Percentiles rank a stretch among this genome's conserved stretches.
Conservation (phyloP, 345 rosid genomes). For the Adansonia digitata region DNA sequence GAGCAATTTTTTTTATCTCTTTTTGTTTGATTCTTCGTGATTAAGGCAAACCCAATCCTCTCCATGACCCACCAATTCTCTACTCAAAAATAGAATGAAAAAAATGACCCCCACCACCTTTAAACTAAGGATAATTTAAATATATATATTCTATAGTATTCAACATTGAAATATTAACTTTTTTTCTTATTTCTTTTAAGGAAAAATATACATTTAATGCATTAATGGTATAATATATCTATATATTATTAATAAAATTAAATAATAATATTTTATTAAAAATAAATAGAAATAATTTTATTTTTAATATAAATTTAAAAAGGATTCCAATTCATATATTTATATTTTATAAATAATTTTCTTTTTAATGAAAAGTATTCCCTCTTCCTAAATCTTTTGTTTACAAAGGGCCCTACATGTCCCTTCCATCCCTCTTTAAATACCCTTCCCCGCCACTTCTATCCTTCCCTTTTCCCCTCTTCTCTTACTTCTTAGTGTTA, state of each 20-base stretch:
- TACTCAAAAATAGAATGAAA: background rate
- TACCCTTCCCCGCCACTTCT: constrained; percentile 28
- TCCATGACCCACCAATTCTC: background rate
- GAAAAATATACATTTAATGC: too few relatives aligned
- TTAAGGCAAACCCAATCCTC: constrained; percentile 60
- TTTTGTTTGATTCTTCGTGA: constrained; percentile 67
- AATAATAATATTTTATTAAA: too few relatives aligned
- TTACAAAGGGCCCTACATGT: constrained; percentile 24
- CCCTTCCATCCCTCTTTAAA: constrained; percentile 37
- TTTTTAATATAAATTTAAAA: too few relatives aligned
- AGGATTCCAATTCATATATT: too few relatives aligned
- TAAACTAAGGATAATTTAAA: background rate
- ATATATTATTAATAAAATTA: too few relatives aligned
- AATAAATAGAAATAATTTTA: too few relatives aligned
- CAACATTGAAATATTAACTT: background rate
- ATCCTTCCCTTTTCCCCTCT: constrained; percentile 48
- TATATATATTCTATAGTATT: background rate
- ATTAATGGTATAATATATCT: too few relatives aligned
- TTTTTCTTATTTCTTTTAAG: background rate
- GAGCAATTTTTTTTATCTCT: background rate
- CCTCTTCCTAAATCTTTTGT: constrained; percentile 22
- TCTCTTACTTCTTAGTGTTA: constrained; percentile 23
- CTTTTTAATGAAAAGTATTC: constrained; percentile 9
- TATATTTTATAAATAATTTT: too few relatives aligned
- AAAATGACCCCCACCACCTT: constrained; percentile 14